Percentiles rank a stretch among this genome's conserved stretches.
Evolutionary conservation across 164 flowering plant genomes (phyloP).

Genomic region (Magnolia officinalis): DNA sequence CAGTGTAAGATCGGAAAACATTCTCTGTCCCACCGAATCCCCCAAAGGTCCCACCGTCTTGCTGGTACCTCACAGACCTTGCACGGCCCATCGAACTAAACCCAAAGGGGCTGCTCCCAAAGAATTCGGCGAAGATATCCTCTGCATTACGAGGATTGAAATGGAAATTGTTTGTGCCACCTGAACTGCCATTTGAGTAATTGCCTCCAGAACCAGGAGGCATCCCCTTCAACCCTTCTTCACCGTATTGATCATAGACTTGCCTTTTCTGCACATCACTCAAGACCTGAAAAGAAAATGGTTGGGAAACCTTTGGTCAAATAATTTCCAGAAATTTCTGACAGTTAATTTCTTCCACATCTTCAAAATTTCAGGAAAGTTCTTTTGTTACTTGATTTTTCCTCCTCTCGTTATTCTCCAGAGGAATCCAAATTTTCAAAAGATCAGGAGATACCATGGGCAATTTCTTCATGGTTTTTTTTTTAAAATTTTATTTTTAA

Average conservation of each 20-base stretch:
- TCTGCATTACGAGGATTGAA: slow-evolving; percentile 58
- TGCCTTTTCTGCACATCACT: slow-evolving; percentile 59
- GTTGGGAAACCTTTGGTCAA: background rate
- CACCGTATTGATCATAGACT: slow-evolving; percentile 60
- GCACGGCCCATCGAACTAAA: slow-evolving; percentile 25
- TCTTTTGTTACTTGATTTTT: too few species aligned
- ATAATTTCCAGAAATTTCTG: background rate
- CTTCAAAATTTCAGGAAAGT: background rate
- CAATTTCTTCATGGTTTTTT: background rate
- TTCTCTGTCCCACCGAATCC: slow-evolving; percentile 23
- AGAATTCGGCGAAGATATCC: slow-evolving; percentile 56
- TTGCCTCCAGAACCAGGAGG: slow-evolving; percentile 32
- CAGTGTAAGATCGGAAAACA: slow-evolving; percentile 20
- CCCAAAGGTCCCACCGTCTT: slow-evolving; percentile 26
- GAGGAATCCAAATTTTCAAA: too few species aligned
- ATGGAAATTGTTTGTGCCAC: slow-evolving; percentile 26
- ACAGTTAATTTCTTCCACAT: background rate
- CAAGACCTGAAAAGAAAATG: slow-evolving; percentile 35
- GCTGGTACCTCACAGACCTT: slow-evolving; percentile 26
- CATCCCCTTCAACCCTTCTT: slow-evolving; percentile 55
- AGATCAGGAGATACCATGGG: too few species aligned
- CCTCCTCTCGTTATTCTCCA: too few species aligned
- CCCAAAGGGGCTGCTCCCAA: slow-evolving; percentile 53
- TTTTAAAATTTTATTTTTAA: too few species aligned
- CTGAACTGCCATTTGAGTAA: slow-evolving; percentile 23